These are phyloP conservation scores for Taphrina wiesneri DNA, from an alignment of 1,139 yeast genomes.

Conservation along the genomic window DNA sequence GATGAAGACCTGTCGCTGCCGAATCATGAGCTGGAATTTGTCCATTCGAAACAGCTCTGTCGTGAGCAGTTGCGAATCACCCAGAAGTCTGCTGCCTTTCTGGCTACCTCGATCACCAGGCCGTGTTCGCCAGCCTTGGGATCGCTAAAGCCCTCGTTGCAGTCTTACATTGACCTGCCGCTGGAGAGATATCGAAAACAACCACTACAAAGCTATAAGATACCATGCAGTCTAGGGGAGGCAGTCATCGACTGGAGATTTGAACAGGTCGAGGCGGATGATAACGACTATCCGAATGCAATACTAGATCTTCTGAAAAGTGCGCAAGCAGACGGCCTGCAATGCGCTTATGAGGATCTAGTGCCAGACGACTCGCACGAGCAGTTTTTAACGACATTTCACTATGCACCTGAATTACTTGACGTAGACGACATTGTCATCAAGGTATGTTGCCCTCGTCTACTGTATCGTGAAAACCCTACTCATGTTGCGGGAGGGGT, in stretches of 20 bases:
- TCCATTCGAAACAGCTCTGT: not conserved
- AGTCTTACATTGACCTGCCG: not conserved
- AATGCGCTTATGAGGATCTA: not conserved
- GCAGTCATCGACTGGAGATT: not conserved
- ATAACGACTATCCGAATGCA: not conserved
- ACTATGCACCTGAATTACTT: not conserved
- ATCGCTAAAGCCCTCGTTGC: not conserved
- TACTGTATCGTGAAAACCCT: too few relatives aligned
- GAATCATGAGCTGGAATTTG: not conserved
- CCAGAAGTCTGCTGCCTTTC: not conserved
- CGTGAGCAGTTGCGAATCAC: not conserved
- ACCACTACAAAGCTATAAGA: not conserved
- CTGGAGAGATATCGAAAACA: not conserved
- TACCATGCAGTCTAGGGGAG: not conserved
- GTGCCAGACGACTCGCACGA: not conserved
- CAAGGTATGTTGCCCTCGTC: too few relatives aligned
- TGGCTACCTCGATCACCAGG: not conserved
- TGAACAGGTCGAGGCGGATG: not conserved
- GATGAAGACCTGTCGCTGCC: not conserved
- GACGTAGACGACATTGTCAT: too few relatives aligned
- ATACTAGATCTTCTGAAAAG: not conserved
- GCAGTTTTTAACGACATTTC: not conserved
- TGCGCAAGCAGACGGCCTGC: not conserved
- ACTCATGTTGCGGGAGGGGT: not conserved
- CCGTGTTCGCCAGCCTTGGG: not conserved